A percentile compares a stretch with the other conserved stretches of the same genome.
phyloP scores from a whole-genome alignment of 495 filamentous ascomycete genomes.

The Xylaria intraflava region DNA sequence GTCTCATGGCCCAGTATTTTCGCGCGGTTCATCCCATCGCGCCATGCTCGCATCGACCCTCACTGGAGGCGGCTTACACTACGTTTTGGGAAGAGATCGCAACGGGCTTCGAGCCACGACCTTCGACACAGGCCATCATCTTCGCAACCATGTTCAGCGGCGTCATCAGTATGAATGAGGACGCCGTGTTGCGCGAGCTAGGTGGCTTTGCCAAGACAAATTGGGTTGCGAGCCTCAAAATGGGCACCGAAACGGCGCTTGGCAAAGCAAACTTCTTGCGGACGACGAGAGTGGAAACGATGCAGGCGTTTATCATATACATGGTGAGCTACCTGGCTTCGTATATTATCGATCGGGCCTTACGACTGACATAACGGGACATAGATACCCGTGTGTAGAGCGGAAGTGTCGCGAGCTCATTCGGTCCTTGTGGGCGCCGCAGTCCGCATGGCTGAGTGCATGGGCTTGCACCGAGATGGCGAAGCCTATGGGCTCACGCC shows the following conservation, averaged over 20 bases:
- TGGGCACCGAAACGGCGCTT: conserved; percentile 58
- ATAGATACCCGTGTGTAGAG: conserved; percentile 62
- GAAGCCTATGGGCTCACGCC: conserved; percentile 54
- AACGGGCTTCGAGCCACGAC: conserved; percentile 48
- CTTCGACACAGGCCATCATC: conserved; percentile 59
- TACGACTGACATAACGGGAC: conserved; percentile 9
- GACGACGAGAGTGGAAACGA: conserved; percentile 61
- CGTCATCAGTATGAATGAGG: conserved; percentile 55
- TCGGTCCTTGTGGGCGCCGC: conserved; percentile 63
- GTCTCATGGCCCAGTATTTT: conserved; percentile 59
- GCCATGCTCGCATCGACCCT: conserved; percentile 55
- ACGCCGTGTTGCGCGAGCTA: conserved; percentile 36
- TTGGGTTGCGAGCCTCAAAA: conserved; percentile 53
- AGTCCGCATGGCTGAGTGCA: conserved; percentile 66
- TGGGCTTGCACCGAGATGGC: conserved; percentile 71
- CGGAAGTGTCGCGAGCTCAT: conserved; percentile 63
- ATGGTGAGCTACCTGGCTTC: conserved; percentile 39
- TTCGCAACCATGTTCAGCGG: conserved; percentile 63
- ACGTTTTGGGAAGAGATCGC: conserved; percentile 56
- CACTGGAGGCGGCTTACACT: conserved; percentile 55
- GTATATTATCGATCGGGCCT: not conserved
- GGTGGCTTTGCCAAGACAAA: conserved; percentile 46
- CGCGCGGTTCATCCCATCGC: conserved; percentile 59
- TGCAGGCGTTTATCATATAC: conserved; percentile 71
- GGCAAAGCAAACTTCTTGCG: conserved; percentile 60